phyloP scores from a whole-genome alignment of 1,284 basidiomycete species.

The Malassezia vespertilionis region DNA sequence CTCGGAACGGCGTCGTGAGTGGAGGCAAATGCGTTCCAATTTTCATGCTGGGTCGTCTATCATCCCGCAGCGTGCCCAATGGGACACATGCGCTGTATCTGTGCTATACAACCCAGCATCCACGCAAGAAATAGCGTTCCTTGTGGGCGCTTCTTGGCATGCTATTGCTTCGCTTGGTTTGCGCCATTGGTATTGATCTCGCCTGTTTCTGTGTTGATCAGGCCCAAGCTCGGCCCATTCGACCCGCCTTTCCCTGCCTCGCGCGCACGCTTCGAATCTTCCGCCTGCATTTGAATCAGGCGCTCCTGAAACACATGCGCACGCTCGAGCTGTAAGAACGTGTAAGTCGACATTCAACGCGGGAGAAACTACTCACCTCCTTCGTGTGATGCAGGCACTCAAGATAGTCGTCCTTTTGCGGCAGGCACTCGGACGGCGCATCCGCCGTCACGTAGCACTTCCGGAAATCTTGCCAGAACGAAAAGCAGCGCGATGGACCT shows the following conservation, averaged over 20 bases:
- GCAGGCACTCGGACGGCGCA: conserved; percentile 61
- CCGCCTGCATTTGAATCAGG: conserved; percentile 16
- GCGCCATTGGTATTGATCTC: neutral
- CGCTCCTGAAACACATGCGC: conserved; percentile 15
- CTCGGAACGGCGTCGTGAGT: too few relatives aligned
- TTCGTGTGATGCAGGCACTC: conserved; percentile 85
- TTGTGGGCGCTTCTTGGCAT: too few relatives aligned
- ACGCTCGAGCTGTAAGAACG: conserved; percentile 16
- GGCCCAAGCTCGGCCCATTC: conserved; percentile 8
- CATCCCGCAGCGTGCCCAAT: too few relatives aligned
- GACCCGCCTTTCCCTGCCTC: conserved; percentile 4
- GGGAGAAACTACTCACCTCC: conserved; percentile 55
- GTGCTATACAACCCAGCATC: too few relatives aligned
- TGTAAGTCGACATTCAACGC: too few relatives aligned
- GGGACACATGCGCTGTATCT: too few relatives aligned
- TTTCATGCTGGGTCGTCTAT: too few relatives aligned
- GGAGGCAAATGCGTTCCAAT: too few relatives aligned
- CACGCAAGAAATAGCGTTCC: too few relatives aligned
- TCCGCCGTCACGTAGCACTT: conserved; percentile 83
- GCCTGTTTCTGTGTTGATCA: conserved; percentile 6
- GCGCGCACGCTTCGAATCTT: conserved; percentile 16
- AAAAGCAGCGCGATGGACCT: conserved; percentile 81
- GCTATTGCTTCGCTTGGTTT: too few relatives aligned
- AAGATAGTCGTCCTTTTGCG: conserved; percentile 74
- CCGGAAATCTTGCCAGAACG: conserved; percentile 66